phyloP scores from a whole-genome alignment of 106 monocot species.

The Dioscorea alata region DNA sequence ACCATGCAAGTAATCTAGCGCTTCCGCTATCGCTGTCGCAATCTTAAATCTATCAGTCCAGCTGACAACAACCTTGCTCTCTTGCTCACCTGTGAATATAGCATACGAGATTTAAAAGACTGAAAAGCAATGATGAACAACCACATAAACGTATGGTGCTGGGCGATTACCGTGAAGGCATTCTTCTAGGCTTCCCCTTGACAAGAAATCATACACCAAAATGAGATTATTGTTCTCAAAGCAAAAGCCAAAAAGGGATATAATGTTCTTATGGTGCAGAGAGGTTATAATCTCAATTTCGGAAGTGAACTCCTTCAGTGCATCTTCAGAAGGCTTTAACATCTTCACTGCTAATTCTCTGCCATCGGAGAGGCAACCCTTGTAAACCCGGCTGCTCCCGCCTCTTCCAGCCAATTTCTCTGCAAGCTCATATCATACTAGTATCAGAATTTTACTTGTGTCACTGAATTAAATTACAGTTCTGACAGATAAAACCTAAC shows the following conservation, averaged over 20 bases:
- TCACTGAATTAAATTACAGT: background rate
- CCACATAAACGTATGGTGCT: background rate
- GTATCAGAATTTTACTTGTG: background rate
- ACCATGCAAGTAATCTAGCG: conserved; percentile 61
- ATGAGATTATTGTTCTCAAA: conserved; percentile 43
- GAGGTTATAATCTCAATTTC: conserved; percentile 70
- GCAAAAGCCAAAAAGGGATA: conserved; percentile 70
- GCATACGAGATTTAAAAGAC: too few relatives aligned
- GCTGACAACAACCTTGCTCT: conserved; percentile 18
- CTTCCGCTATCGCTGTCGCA: conserved; percentile 55
- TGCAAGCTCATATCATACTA: conserved; percentile 13
- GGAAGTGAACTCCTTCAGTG: conserved; percentile 45
- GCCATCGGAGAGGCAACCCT: conserved; percentile 34
- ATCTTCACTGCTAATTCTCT: conserved; percentile 68
- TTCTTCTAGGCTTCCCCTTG: conserved; percentile 68
- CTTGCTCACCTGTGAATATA: conserved; percentile 30
- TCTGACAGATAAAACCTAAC: conserved; percentile 14
- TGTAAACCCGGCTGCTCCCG: conserved; percentile 68
- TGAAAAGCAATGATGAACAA: background rate
- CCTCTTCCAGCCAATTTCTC: conserved; percentile 70
- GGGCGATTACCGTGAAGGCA: conserved; percentile 40
- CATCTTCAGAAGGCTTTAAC: conserved; percentile 43
- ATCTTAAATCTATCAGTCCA: conserved; percentile 67
- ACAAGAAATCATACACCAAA: conserved; percentile 65
- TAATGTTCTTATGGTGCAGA: conserved; percentile 61